A percentile compares a stretch with the other conserved stretches of the same genome.
phyloP scores from a whole-genome alignment of 495 filamentous ascomycete species.

The Mytilinidion resinicola region DNA sequence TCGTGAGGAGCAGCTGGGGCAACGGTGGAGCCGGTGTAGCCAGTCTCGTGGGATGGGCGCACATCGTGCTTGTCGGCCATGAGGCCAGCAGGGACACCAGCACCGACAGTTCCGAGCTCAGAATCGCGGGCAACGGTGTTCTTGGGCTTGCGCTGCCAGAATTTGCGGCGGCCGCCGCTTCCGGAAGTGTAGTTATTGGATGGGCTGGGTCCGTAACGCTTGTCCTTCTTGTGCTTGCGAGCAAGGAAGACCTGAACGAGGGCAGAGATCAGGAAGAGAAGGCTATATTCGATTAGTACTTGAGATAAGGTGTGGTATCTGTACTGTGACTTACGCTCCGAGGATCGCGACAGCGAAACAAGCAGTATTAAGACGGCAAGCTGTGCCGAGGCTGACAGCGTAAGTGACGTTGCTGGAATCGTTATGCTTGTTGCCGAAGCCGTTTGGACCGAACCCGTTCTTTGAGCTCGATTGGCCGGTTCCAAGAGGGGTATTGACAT shows the following conservation, averaged over 20 bases:
- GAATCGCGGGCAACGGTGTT: constrained; percentile 22
- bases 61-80: constrained; percentile 20
- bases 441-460: constrained; percentile 36
- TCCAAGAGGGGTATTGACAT: constrained; percentile 62
- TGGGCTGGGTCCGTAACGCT: constrained; percentile 70
- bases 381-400: constrained; percentile 45
- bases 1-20: constrained; percentile 19
- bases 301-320: not conserved
- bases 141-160: constrained; percentile 46
- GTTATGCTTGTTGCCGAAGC: constrained; percentile 25
- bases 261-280: constrained; percentile 30
- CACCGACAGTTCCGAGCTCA: constrained; percentile 25
- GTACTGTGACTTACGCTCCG: constrained; percentile 58
- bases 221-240: constrained; percentile 69
- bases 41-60: constrained; percentile 34
- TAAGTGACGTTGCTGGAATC: constrained; percentile 26
- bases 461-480: constrained; percentile 40
- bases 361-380: constrained; percentile 67
- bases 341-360: constrained; percentile 71
- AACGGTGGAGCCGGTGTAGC: constrained; percentile 34
- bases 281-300: constrained; percentile 19
- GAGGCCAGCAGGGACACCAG: constrained; percentile 12
- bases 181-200: constrained; percentile 73
- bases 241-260: constrained; percentile 29
- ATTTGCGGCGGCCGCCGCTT: constrained; percentile 43